A percentile compares a stretch with the other conserved stretches of the same genome.
Conservation (phyloP, 495 filamentous ascomycete genomes). For the Oidiodendron maius region DNA sequence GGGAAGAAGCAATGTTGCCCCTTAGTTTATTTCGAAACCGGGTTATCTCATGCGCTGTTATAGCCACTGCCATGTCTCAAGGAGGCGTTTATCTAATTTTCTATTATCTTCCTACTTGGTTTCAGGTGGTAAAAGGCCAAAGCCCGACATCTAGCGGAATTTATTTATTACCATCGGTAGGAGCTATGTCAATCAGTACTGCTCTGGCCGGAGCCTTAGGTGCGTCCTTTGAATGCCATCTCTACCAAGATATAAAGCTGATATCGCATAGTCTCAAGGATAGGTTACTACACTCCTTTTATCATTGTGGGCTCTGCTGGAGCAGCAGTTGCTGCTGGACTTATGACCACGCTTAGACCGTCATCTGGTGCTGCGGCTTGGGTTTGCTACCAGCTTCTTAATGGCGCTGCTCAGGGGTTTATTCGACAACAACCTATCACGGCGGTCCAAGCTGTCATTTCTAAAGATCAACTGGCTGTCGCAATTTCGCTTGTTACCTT, state of each 20-base stretch:
- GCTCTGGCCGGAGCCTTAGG: constrained; percentile 65
- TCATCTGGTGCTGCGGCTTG: constrained; percentile 5
- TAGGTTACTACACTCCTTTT: constrained; percentile 56
- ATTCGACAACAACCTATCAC: constrained; percentile 5
- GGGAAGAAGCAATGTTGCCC: constrained; percentile 46
- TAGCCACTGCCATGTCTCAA: constrained; percentile 10
- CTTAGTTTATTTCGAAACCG: constrained; percentile 17
- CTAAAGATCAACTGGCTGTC: constrained; percentile 19
- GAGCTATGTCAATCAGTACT: constrained; percentile 30
- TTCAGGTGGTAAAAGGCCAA: constrained; percentile 61
- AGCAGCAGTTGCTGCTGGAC: constrained; percentile 23
- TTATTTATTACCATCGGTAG: constrained; percentile 51
- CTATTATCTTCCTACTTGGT: constrained; percentile 79
- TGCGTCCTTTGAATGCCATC: constrained; percentile 42
- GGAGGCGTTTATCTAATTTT: constrained; percentile 13
- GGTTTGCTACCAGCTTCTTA: constrained; percentile 17
- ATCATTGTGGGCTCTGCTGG: constrained; percentile 9
- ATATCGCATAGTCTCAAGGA: constrained; percentile 35
- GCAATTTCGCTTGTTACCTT: constrained; percentile 25
- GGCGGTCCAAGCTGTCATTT: constrained; percentile 1
- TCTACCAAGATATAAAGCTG: constrained; percentile 50
- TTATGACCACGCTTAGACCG: constrained; percentile 25
- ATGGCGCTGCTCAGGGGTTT: constrained; percentile 8
- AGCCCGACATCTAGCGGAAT: constrained; percentile 63
- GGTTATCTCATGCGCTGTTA: constrained; percentile 28